Evolutionary conservation across 2,329 filamentous ascomycete species (phyloP), one percentile per base, ranked within the genome.

Genomic region (Penicillium sp.): DNA sequence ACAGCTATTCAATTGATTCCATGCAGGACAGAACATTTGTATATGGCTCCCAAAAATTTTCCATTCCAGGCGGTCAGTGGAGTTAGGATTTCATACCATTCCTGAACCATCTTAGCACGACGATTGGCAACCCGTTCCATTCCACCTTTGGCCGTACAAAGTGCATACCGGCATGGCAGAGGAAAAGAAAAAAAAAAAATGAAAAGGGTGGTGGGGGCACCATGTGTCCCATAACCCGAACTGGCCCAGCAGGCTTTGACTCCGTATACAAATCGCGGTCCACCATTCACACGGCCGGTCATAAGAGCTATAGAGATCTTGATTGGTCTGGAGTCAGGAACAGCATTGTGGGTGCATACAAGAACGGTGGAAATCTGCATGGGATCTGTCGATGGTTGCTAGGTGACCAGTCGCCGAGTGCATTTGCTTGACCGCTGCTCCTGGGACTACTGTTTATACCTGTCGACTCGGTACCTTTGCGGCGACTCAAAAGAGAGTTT

Each of bases 371-470:
- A 43, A 26, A 10, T 25, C 18, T 39, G 42, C 39, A 50, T 48
- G 41, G 26, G 49, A 56, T 54, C 49, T 48, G 37, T 54, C 45
- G 30, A 34, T 29, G 40, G 46, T 54, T 53, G 52, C 50, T 48
- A 39, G 52, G 51, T 46, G 48, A 50, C 43, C 42, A 48, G 42
- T 51, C 45, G 31, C 21, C 20, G 31, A 38, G 32, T 4, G 29
- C 15, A 27, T 21, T n/a, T 27, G 25, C 10, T 33, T 42, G 38
- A 53, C 52, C 52, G 50, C 52, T 45, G 36, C 32, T 43, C 13
- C 13, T 38, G n/a, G n/a, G n/a, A n/a, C n/a, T n/a, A n/a, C n/a
- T n/a, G n/a, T n/a, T n/a, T n/a, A n/a, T n/a, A n/a, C n/a, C n/a
- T n/a, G n/a, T n/a, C n/a, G n/a, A n/a, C n/a, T n/a, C n/a, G n/a